Percentiles rank a stretch among this genome's conserved stretches.
Evolutionary conservation across 495 filamentous ascomycete genomes (phyloP).

Genomic region (Podospora comata): DNA sequence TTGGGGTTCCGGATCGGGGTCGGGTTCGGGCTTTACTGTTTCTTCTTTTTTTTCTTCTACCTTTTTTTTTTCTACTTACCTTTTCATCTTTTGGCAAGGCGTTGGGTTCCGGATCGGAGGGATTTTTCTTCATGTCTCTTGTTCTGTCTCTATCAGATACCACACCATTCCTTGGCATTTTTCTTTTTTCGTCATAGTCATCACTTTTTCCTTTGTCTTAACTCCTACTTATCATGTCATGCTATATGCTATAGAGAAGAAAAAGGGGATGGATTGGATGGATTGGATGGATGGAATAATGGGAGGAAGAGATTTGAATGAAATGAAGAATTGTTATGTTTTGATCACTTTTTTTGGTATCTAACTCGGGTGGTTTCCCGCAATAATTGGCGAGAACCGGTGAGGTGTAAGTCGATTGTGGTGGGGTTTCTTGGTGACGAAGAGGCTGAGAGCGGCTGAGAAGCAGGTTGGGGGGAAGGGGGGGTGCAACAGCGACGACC

Average conservation of each 20-base stretch:
- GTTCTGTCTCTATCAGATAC: not conserved
- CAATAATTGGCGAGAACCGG: too few species aligned
- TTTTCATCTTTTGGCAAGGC: conserved; percentile 4
- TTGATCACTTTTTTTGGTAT: not conserved
- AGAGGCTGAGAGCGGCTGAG: too few species aligned
- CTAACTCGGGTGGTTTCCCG: too few species aligned
- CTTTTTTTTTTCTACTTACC: conserved; percentile 10
- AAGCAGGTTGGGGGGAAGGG: too few species aligned
- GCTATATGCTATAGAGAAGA: conserved; percentile 1
- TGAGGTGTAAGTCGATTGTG: too few species aligned
- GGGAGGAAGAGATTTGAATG: not conserved
- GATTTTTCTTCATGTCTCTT: conserved; percentile 8
- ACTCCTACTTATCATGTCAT: not conserved
- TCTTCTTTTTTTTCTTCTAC: conserved; percentile 10
- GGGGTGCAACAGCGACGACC: too few species aligned
- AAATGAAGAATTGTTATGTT: not conserved
- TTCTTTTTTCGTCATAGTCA: not conserved
- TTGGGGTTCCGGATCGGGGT: not conserved
- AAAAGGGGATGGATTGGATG: not conserved
- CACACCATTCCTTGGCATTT: not conserved
- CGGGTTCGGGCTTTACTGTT: conserved; percentile 3
- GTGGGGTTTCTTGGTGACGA: too few species aligned
- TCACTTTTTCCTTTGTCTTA: not conserved
- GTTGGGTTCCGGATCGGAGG: not conserved
- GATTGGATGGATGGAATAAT: not conserved